Base-by-base conservation (phyloP, 1,139 yeast genomes). In the Sugiyamaella xylanicola region DNA sequence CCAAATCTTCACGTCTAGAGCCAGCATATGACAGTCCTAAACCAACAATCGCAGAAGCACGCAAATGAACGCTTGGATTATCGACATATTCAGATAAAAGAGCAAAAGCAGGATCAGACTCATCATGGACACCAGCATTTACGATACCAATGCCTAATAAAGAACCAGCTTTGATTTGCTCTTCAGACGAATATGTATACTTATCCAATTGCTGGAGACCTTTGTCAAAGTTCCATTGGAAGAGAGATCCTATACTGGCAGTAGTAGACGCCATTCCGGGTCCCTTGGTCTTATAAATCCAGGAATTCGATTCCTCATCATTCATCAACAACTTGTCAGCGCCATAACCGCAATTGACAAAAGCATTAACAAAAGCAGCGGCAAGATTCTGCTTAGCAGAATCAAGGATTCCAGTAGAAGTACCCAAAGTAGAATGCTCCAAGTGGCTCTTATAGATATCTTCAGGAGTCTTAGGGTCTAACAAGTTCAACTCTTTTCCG, bases 21-120 rank as follows among this genome's bases (percentile, higher is more conserved):
- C 99, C 99, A 5, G 98, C 95, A 73, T 89, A 95, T 0, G 99
- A 95, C 64, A 95, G 81, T 52, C 98, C 98, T 58, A 95, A 78
- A 62, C 99, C 98, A 59, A 87, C 81, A 55, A 93, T 87, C 2
- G 98, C 92, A 11, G 97, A 82, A 13, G 90, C 78, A 60, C 88
- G 86, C 66, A 87, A 77, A 55, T 82, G 76, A 60, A 78, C 78
- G 60, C 77, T 75, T 9, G 78, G 66, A 57, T 77, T 78, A 46
- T 78, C 77, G 42, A 92, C 86, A 66, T 87, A 89, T 62, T 93
- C 99, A 70, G 86, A 92, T 29, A 76, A 67, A 63, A 93, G 76
- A 22, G 96, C 86, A 61, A 89, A 78, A 3, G 97, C 95, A 4
- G 98, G 95, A 64, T 92, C 98, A 48, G 91, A 90, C 60, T 93